Evolutionary conservation across 805 yeast genomes (phyloP), one percentile per base, ranked within the genome.

Genomic region (Spathaspora boniae): DNA sequence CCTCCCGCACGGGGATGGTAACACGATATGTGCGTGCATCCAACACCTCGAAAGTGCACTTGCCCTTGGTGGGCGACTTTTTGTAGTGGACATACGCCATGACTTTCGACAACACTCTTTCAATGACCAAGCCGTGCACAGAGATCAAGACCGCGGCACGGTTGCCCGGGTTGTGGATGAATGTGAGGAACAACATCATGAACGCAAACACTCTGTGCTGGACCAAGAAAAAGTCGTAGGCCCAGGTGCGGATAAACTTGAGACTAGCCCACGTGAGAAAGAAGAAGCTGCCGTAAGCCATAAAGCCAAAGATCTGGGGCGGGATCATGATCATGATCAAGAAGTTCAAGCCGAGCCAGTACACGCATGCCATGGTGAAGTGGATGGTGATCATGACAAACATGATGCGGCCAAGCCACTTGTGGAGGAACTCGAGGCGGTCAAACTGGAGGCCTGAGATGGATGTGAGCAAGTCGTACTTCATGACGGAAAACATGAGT

Each of bases 231-330:
- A 68, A 50, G 28, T 71, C 76, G 41, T 58, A 71, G 4, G 74
- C 63, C 34, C 54, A 53, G 34, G 48, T 56, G 40, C 77, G 45
- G 6, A 71, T 48, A 27, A 62, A 47, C 34, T 54, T 56, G 16
- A 62, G 29, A 24, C 68, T 58, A 5, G 59, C 68, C 54, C 63
- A 57, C 9, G 58, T 58, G 36, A 70, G 45, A 26, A 68, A 29
- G 19, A 55, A 55, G 45, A 70, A 56, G 30, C 61, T 50, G 7
- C 55, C 58, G 40, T 59, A 65, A 1, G 75, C 66, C 29, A 72
- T 70, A 50, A 65, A 58, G 5, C 77, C 78, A 50, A 72, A 71
- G n/a, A 67, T 65, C 41, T 68, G 73, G 1, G 78, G 76, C 5
- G 78, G 77, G 27, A 72, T 72, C 15, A 50, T 29, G 8, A 72